Base-by-base conservation (phyloP, 129 eudicot species). In the Centrapalus pauciflorus region DNA sequence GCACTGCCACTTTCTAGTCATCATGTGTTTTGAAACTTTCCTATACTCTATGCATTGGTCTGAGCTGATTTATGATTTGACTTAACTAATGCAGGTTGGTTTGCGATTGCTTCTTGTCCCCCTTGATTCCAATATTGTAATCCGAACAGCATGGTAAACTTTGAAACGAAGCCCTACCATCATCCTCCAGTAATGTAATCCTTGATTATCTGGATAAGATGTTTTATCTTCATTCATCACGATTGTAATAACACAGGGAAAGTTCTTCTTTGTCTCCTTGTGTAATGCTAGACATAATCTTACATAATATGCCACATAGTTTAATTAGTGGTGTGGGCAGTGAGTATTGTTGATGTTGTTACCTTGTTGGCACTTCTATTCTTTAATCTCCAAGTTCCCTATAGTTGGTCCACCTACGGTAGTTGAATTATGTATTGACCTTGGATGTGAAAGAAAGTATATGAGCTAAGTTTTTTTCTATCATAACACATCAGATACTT, bases 131-230 rank as follows among this genome's bases (percentile, higher is more conserved):
- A 92, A 88, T 58, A 71, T 88, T 73, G 91, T 92, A 24, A 63
- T 88, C 61, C 96, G 96, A 46, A 83, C 98, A 9, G 89, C 98
- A 32, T 88, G 95, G 98, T 91, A 76, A 75, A 82, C 35, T 76
- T 51, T 69, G 24, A 54, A 17, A 54, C 48, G 8, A 35, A 11
- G 2, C 23, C 9, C 9, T 41, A 28, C 20, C n/a, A 41, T 48
- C 34, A 64, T 55, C 55, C 4, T 55, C 34, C 14, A 28, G 67
- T 58, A 41, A 46, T 59, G 14, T 71, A 3, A 28, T 48, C 59
- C 5, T 20, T 30, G 12, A 23, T 38, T 21, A 40, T 40, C 23
- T 69, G 13, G 14, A 38, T 69, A 45, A 69, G 27, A 55, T 27
- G 30, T 40, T 38, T 13, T 46, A 0, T 60, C 61, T n/a, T 13